Base-by-base conservation (phyloP, 2,329 filamentous ascomycete species). In the Thielaviopsis ethacetica region DNA sequence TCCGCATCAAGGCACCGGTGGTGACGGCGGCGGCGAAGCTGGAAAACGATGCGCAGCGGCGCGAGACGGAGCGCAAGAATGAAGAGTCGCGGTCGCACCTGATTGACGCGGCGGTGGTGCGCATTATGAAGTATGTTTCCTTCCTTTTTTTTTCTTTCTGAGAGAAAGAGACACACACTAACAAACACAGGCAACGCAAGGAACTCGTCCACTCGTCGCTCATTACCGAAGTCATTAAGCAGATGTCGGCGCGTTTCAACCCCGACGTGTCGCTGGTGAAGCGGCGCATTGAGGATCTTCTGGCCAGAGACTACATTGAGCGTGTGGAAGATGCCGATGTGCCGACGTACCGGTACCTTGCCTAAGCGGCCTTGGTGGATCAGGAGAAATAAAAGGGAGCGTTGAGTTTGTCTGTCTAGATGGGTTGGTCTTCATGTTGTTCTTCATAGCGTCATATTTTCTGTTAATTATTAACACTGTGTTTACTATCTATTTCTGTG, bases 1-100 rank as follows among this genome's bases (percentile, higher is more conserved):
- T 93, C 66, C 89, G 88, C 69, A 88, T 96, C 71, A 95, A 95
- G 70, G 88, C 93, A 21, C 88, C 88, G 22, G 85, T 93, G 5
- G 86, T 95, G 64, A 86, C 82, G 55, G 81, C 83, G 1, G 80
- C 84, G 19, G 94, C 89, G 68, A 93, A 89, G 71, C 86, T 95
- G 0, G 91, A 97, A 71, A 88, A 82, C 57, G 74, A 80, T 63
- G 75, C 80, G 2, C 82, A 86, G 70, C 74, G 83, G 54, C 83
- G 81, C 69, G 81, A 81, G 56, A 91, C 87, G 0, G 84, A 90
- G 68, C 80, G 84, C 65, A 86, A 85, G 75, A 89, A 86, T 64
- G 81, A 87, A 64, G 82, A 88, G 67, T 83, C 80, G 22, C 76
- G 87, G 63, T 79, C 78, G 52, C 83, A 86, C 67, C 79, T 85